These are phyloP conservation scores for Pseudonitzschia multiseries DNA, from an alignment of 108 stramenopile species.

Conservation along the genomic window DNA sequence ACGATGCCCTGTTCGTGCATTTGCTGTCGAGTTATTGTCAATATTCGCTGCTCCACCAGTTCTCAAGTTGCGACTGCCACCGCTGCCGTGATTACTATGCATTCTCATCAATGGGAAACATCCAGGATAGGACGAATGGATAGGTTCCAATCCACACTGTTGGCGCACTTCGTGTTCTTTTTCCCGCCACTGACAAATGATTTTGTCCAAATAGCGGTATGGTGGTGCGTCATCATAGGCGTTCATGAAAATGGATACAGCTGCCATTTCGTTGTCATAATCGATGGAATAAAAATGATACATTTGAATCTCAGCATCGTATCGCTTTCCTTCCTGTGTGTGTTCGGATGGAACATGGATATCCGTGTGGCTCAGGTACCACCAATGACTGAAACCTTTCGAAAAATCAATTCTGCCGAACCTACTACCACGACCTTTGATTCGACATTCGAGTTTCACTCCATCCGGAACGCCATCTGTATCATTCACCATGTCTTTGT, in stretches of 20 bases:
- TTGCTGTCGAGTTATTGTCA: background rate
- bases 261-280: slow-evolving; percentile 34
- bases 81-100: background rate
- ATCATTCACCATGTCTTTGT: slow-evolving; percentile 14
- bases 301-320: slow-evolving; percentile 48
- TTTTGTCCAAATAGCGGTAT: slow-evolving; percentile 38
- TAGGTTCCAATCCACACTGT: slow-evolving; percentile 33
- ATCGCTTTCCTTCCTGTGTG: slow-evolving; percentile 49
- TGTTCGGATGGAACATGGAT: slow-evolving; percentile 49
- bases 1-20: background rate
- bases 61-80: background rate
- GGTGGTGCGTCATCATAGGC: slow-evolving; percentile 35
- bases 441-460: slow-evolving; percentile 18
- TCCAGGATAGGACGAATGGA: slow-evolving; percentile 24
- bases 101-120: slow-evolving; percentile 27
- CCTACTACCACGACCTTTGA: slow-evolving; percentile 20
- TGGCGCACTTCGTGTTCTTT: slow-evolving; percentile 38
- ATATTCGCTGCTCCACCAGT: background rate
- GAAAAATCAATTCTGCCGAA: slow-evolving; percentile 44
- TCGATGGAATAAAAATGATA: slow-evolving; percentile 38
- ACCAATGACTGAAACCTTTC: slow-evolving; percentile 53
- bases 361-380: slow-evolving; percentile 44
- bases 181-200: slow-evolving; percentile 50
- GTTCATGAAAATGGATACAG: slow-evolving; percentile 40
- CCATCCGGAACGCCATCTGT: slow-evolving; percentile 7